phyloP scores from a whole-genome alignment of 2,329 filamentous ascomycete genomes.

The Pseudofabraea citricarpa region DNA sequence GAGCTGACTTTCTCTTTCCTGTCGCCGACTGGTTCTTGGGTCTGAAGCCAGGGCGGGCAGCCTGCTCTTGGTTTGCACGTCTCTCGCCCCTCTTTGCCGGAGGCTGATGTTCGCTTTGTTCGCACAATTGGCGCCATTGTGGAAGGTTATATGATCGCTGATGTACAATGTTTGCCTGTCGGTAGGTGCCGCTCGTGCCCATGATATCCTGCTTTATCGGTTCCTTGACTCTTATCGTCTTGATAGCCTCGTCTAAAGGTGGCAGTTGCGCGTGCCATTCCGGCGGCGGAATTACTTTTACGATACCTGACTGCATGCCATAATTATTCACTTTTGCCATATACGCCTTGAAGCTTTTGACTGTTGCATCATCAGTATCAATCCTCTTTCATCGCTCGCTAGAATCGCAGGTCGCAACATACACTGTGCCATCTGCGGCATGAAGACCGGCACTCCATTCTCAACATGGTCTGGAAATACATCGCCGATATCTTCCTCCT shows the following conservation, averaged over 20 bases:
- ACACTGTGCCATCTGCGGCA: slow-evolving; percentile 86
- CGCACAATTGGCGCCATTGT: slow-evolving; percentile 90
- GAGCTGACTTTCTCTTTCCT: slow-evolving; percentile 16
- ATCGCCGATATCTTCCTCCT: slow-evolving; percentile 64
- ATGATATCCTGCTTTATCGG: slow-evolving; percentile 98
- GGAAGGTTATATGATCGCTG: slow-evolving; percentile 94
- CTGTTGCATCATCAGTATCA: not conserved
- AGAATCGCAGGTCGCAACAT: slow-evolving; percentile 8
- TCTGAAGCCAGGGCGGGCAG: slow-evolving; percentile 27
- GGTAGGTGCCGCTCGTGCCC: slow-evolving; percentile 90
- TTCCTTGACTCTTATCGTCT: slow-evolving; percentile 89
- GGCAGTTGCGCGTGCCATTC: slow-evolving; percentile 88
- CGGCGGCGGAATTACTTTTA: slow-evolving; percentile 88
- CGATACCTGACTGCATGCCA: slow-evolving; percentile 95
- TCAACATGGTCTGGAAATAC: slow-evolving; percentile 77
- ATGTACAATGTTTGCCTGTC: slow-evolving; percentile 95
- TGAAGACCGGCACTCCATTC: slow-evolving; percentile 87
- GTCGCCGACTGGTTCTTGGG: slow-evolving; percentile 17
- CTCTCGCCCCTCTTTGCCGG: slow-evolving; percentile 84
- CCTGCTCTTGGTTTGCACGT: slow-evolving; percentile 43
- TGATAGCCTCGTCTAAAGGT: slow-evolving; percentile 77
- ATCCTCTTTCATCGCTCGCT: too few relatives aligned
- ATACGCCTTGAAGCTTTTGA: slow-evolving; percentile 30
- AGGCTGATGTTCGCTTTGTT: slow-evolving; percentile 93
- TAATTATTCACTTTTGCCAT: slow-evolving; percentile 82